Evolutionary conservation across 2,329 filamentous ascomycete species (phyloP), one percentile per base, ranked within the genome.

Genomic region (Aspergillus sergii): DNA sequence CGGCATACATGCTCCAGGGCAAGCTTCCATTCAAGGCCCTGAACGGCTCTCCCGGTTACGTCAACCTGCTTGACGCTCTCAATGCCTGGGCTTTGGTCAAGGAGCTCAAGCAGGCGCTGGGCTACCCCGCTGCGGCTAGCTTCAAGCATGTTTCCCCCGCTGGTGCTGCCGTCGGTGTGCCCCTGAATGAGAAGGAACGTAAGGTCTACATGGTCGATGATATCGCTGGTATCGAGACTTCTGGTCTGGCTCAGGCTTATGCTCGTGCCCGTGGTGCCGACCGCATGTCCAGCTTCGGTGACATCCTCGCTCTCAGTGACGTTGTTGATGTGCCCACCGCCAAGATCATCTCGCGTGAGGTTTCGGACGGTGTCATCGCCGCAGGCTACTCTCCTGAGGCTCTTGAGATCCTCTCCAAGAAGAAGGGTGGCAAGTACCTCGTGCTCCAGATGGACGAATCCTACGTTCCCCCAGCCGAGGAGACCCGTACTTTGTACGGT

Each of bases 111-210:
- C 84, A 91, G 71, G 93, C 94, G 26, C 88, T 98, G 26, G 90
- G 91, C 71, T 89, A 91, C 78, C 92, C 95, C 39, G 95, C 95
- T 59, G 95, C 95, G 34, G 94, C 95, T 67, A 97, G 93, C 78
- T 99, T 99, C 89, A 99, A 97, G 88, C 95, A 99, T 78, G 95
- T 98, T 66, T 99, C 95, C 11, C 95, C 95, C 23, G 95, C 95
- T 50, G 95, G 95, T 75, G 95, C 94, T 63, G 94, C 95, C 69
- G 95, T 99, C 73, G 95, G 94, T 69, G 89, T 95, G 8, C 92
- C 93, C 26, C 86, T 99, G 68, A 92, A 84, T 68, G 88, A 91
- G 46, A 91, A 92, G 58, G 95, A 99, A 86, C 90, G 92, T 80
- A 96, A 96, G 83, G 95, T 97, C 60, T 99, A 97, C 85, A 97